A percentile compares a stretch with the other conserved stretches of the same genome.
Conservation (phyloP, 2,329 filamentous ascomycete species). For the Aspergillus awamori region DNA sequence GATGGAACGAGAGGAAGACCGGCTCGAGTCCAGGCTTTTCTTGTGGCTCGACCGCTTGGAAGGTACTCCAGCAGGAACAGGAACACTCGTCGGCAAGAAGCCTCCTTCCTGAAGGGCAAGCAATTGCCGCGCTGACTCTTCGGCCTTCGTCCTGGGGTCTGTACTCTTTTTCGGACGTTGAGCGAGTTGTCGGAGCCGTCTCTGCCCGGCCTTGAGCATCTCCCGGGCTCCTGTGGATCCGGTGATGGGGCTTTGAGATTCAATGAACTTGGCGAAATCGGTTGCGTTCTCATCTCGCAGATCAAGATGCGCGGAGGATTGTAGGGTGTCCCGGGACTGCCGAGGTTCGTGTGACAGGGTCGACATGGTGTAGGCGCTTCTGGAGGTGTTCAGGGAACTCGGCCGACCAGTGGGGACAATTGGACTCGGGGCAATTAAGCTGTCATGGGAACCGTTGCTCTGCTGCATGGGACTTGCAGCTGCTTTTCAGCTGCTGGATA, state of each 20-base stretch:
- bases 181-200: conserved; percentile 39
- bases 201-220: conserved; percentile 36
- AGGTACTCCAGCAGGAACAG: conserved; percentile 7
- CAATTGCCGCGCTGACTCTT: conserved; percentile 32
- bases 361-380: conserved; percentile 30
- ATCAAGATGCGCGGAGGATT: conserved; percentile 15
- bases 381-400: conserved; percentile 27
- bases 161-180: conserved; percentile 35
- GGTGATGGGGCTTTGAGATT: conserved; percentile 25
- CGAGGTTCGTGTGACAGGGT: conserved; percentile 20
- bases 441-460: conserved; percentile 28
- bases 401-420: conserved; percentile 39
- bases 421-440: conserved; percentile 38
- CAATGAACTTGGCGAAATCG: conserved; percentile 42
- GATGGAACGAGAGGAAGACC: conserved; percentile 19
- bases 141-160: conserved; percentile 27
- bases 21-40: conserved; percentile 25
- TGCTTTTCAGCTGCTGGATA: conserved; percentile 23
- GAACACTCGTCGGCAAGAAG: conserved; percentile 26
- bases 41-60: conserved; percentile 24
- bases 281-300: conserved; percentile 36
- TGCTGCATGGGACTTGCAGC: conserved; percentile 32
- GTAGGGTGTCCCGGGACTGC: conserved; percentile 16
- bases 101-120: conserved; percentile 36
- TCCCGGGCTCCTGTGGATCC: conserved; percentile 32